Evolutionary conservation across 495 filamentous ascomycete genomes (phyloP).

Genomic region (Haplographium delicatum): DNA sequence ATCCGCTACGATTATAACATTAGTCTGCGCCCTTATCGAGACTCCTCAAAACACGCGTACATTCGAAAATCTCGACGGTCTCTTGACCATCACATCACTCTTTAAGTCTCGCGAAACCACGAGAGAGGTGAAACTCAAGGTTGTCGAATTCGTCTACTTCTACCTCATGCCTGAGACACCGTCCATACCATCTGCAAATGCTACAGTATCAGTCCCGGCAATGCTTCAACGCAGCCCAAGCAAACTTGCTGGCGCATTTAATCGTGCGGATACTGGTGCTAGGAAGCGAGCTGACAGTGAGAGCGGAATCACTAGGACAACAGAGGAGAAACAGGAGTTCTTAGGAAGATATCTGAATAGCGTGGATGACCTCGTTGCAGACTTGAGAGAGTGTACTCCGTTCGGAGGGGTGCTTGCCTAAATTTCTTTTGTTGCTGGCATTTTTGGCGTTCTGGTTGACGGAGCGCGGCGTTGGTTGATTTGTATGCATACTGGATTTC

Average conservation of each 20-base stretch:
- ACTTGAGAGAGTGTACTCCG: constrained; percentile 74
- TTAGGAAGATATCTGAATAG: constrained; percentile 79
- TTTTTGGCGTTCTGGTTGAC: constrained; percentile 9
- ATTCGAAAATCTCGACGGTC: constrained; percentile 89
- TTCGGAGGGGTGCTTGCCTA: constrained; percentile 48
- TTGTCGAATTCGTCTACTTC: constrained; percentile 92
- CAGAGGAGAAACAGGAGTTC: constrained; percentile 81
- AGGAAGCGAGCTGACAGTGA: constrained; percentile 27
- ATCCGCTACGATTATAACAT: constrained; percentile 78
- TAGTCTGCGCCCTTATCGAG: constrained; percentile 83
- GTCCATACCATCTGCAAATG: constrained; percentile 40
- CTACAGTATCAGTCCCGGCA: constrained; percentile 28
- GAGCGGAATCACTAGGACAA: constrained; percentile 53
- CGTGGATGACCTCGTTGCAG: constrained; percentile 87
- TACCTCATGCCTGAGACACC: constrained; percentile 93
- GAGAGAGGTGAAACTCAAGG: constrained; percentile 83
- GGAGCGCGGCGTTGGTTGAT: constrained; percentile 14
- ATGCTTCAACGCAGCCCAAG: constrained; percentile 66
- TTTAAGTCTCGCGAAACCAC: constrained; percentile 81
- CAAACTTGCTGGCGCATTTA: constrained; percentile 55
- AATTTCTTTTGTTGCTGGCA: constrained; percentile 22
- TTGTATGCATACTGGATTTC: constrained; percentile 1
- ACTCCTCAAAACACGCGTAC: constrained; percentile 79
- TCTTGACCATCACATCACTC: constrained; percentile 86
- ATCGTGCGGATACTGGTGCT: constrained; percentile 18